These are phyloP conservation scores for Musa acuminata DNA, from an alignment of 176 grass and related monocot genomes.

Conservation along the genomic window DNA sequence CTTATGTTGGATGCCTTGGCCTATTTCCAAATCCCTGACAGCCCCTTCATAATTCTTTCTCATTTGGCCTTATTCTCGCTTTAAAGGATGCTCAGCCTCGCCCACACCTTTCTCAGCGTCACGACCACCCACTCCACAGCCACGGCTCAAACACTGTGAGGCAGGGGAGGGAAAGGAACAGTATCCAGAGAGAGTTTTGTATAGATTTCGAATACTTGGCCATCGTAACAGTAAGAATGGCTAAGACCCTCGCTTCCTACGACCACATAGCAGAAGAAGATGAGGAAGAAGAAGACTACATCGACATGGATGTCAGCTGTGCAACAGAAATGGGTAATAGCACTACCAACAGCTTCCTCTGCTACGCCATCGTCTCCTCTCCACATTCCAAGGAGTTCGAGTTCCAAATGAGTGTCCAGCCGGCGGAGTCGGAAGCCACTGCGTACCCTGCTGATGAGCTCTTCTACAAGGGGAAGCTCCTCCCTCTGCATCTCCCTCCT, in stretches of 20 bases:
- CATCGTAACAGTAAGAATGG: background rate
- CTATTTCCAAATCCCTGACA: background rate
- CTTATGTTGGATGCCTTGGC: background rate
- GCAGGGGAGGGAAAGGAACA: background rate
- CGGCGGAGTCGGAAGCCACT: constrained; percentile 12
- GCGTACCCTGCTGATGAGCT: constrained; percentile 51
- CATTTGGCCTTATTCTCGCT: constrained; percentile 2
- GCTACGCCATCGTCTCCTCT: background rate
- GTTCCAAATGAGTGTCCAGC: constrained; percentile 56
- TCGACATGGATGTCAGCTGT: constrained; percentile 68
- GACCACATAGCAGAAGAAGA: background rate
- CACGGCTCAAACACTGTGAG: background rate
- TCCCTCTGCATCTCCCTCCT: constrained; percentile 68
- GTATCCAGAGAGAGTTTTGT: background rate
- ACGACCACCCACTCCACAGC: background rate
- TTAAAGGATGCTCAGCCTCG: background rate
- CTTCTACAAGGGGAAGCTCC: constrained; percentile 91
- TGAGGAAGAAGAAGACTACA: constrained; percentile 50
- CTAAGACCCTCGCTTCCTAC: background rate
- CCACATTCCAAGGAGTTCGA: constrained; percentile 53
- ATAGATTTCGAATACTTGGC: background rate
- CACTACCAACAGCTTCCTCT: background rate
- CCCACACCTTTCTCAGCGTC: background rate
- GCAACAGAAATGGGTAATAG: background rate
- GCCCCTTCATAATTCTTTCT: background rate